Percentiles rank a stretch among this genome's conserved stretches.
phyloP scores from a whole-genome alignment of 768 basidiomycete genomes.

The Pilatotrama ljubarskyi region DNA sequence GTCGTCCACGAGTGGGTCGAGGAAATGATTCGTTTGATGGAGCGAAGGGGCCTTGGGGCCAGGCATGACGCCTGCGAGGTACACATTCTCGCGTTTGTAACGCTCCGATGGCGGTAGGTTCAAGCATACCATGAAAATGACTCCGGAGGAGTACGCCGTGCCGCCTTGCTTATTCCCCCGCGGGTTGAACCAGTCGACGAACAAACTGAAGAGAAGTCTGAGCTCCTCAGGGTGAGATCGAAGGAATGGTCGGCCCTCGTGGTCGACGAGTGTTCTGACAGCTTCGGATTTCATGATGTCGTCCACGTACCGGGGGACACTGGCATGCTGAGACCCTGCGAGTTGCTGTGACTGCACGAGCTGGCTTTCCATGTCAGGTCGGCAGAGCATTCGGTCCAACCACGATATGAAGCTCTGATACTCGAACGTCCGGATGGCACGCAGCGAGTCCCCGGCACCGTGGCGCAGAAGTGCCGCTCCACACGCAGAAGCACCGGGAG shows the following conservation, averaged over 20 bases:
- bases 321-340: neutral
- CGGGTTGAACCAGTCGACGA: constrained; percentile 18
- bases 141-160: constrained; percentile 14
- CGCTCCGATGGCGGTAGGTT: constrained; percentile 35
- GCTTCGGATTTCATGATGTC: neutral
- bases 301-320: neutral
- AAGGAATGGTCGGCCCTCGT: neutral
- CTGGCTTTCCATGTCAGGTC: neutral
- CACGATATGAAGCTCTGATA: neutral
- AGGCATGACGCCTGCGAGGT: constrained; percentile 25
- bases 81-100: constrained; percentile 38
- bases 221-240: neutral
- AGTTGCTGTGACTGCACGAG: neutral
- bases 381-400: neutral
- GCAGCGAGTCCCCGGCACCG: neutral
- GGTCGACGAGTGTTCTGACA: neutral
- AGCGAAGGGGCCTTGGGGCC: constrained; percentile 29
- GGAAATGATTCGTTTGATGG: constrained; percentile 21
- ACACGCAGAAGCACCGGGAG: neutral
- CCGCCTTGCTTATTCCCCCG: neutral
- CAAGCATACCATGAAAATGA: constrained; percentile 36
- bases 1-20: neutral
- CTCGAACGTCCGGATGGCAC: neutral
- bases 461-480: neutral
- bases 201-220: neutral